phyloP scores from a whole-genome alignment of 768 basidiomycete genomes.

The Kondoa subrosea region DNA sequence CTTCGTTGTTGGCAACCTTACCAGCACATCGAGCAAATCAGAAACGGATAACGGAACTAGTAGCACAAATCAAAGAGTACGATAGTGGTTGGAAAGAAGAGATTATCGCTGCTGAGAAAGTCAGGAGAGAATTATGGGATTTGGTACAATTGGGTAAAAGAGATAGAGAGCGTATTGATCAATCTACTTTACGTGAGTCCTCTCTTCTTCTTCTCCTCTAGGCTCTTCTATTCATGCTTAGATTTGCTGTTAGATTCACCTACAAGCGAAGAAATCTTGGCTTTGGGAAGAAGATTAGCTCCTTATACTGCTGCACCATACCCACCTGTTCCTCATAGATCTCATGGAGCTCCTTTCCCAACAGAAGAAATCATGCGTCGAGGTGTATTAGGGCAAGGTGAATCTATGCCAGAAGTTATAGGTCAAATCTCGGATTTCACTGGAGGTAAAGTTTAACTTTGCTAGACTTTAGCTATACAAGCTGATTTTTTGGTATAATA shows the following conservation, averaged over 20 bases:
- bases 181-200: not conserved
- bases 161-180: not conserved
- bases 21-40: slow-evolving; percentile 1
- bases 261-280: not conserved
- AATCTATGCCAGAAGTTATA: too few relatives aligned
- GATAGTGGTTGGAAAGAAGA: not conserved
- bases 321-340: not conserved
- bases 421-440: too few relatives aligned
- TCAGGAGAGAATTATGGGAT: not conserved
- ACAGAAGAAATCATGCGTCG: slow-evolving; percentile 8
- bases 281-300: not conserved
- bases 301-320: slow-evolving; percentile 5
- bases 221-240: not conserved
- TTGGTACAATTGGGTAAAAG: not conserved
- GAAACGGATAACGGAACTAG: not conserved
- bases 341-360: not conserved
- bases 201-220: not conserved
- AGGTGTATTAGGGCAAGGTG: not conserved
- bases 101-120: not conserved
- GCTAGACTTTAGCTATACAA: too few relatives aligned
- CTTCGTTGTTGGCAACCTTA: not conserved
- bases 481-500: not conserved
- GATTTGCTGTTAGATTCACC: not conserved
- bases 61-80: not conserved
- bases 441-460: too few relatives aligned